phyloP scores from a whole-genome alignment of 345 rosid genomes.

The Firmiana major region DNA sequence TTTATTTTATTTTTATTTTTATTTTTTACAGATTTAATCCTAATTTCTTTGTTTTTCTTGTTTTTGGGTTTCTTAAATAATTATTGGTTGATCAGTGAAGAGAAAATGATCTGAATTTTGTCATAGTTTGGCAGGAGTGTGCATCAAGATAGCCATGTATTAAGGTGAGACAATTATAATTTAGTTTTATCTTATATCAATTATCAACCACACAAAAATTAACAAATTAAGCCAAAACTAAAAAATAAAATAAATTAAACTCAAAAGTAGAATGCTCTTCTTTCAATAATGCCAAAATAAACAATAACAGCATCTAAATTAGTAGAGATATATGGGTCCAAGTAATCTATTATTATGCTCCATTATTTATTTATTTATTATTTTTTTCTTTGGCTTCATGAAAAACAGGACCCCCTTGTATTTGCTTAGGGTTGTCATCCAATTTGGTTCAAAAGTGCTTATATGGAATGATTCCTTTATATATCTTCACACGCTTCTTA shows the following conservation, averaged over 20 bases:
- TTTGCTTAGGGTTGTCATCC: slow-evolving; percentile 32
- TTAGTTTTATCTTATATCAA: neutral
- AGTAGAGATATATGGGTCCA: slow-evolving; percentile 20
- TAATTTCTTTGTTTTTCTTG: neutral
- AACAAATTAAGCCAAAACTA: neutral
- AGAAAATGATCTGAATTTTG: neutral
- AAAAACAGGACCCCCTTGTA: slow-evolving; percentile 7
- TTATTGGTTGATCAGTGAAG: neutral
- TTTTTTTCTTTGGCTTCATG: neutral
- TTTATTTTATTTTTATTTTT: no score
- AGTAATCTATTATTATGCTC: slow-evolving; percentile 20
- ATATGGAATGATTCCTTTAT: slow-evolving; percentile 29
- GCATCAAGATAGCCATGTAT: neutral
- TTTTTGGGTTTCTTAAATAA: neutral
- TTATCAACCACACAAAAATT: slow-evolving; percentile 1
- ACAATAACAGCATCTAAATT: neutral
- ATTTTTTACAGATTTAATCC: neutral
- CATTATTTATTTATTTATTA: neutral
- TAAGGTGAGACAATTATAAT: no score
- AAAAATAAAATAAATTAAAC: no score
- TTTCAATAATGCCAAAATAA: neutral
- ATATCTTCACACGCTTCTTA: slow-evolving; percentile 9
- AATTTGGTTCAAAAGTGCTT: slow-evolving; percentile 30
- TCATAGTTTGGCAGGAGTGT: neutral
- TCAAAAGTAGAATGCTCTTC: neutral